These are phyloP conservation scores for Zygoascus flipseniorum DNA, from an alignment of 805 yeast genomes.

Conservation along the genomic window DNA sequence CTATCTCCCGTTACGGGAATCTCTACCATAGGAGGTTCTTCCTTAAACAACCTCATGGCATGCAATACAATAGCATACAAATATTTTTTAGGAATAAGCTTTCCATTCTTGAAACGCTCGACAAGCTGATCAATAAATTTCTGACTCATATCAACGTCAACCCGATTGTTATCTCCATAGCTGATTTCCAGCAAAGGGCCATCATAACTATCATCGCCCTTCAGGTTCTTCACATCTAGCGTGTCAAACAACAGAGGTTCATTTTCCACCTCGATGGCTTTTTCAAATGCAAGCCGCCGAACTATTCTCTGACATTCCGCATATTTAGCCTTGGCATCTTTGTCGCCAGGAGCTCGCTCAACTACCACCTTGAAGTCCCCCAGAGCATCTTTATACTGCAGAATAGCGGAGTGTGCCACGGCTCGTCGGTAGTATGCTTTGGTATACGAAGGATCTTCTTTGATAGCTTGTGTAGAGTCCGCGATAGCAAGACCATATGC, in stretches of 20 bases:
- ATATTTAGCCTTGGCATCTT: constrained; percentile 52
- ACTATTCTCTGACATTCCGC: constrained; percentile 57
- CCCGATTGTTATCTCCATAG: constrained; percentile 26
- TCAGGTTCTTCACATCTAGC: constrained; percentile 27
- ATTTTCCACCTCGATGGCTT: constrained; percentile 74
- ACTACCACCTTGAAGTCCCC: constrained; percentile 60
- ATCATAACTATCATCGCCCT: constrained; percentile 46
- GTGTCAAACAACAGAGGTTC: constrained; percentile 40
- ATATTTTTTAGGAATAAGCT: constrained; percentile 68
- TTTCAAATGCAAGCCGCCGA: constrained; percentile 70
- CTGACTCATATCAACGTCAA: constrained; percentile 36
- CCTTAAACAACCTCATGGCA: constrained; percentile 52
- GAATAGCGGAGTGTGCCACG: constrained; percentile 63
- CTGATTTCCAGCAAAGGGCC: constrained; percentile 48
- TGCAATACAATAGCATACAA: constrained; percentile 74
- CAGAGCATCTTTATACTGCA: constrained; percentile 67
- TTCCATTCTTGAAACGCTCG: constrained; percentile 63
- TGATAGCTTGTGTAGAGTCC: constrained; percentile 70
- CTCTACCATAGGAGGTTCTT: constrained; percentile 73
- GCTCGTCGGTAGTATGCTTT: constrained; percentile 89
- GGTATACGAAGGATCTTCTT: constrained; percentile 53
- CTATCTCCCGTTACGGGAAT: constrained; percentile 33
- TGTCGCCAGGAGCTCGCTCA: constrained; percentile 56
- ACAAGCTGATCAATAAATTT: constrained; percentile 60
- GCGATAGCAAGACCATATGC: constrained; percentile 75